These are phyloP conservation scores for Umbilicus rupestris DNA, from an alignment of 164 flowering plant genomes.

Conservation along the genomic window DNA sequence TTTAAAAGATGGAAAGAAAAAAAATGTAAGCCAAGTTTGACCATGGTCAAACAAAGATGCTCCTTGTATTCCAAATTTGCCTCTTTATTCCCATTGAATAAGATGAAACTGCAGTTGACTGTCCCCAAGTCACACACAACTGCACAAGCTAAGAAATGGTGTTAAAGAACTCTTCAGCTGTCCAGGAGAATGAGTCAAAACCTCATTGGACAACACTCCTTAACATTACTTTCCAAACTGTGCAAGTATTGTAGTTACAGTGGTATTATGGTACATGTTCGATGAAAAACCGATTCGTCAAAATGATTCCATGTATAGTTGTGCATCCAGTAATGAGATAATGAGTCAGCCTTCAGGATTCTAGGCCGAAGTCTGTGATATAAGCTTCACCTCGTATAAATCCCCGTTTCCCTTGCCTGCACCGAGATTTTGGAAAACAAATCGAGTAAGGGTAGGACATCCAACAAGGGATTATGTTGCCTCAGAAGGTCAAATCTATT, in stretches of 20 bases:
- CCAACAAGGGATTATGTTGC: too few species aligned
- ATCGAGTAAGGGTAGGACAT: not conserved
- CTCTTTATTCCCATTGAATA: too few species aligned
- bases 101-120: too few species aligned
- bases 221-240: not conserved
- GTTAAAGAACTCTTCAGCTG: not conserved
- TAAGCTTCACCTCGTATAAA: slow-evolving; percentile 68
- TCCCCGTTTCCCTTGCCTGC: slow-evolving; percentile 60
- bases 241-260: not conserved
- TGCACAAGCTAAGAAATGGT: too few species aligned
- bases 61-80: too few species aligned
- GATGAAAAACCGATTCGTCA: not conserved
- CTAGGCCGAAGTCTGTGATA: slow-evolving; percentile 40
- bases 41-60: too few species aligned
- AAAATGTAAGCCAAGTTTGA: too few species aligned
- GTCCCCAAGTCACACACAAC: too few species aligned
- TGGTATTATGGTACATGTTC: not conserved
- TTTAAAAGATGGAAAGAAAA: too few species aligned
- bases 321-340: not conserved
- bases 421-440: slow-evolving; percentile 12
- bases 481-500: too few species aligned
- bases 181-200: not conserved
- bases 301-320: not conserved
- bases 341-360: slow-evolving; percentile 7
- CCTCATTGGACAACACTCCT: not conserved